A percentile compares a stretch with the other conserved stretches of the same genome.
phyloP scores from a whole-genome alignment of 441 rosid species.

The Eutrema salsugineum region DNA sequence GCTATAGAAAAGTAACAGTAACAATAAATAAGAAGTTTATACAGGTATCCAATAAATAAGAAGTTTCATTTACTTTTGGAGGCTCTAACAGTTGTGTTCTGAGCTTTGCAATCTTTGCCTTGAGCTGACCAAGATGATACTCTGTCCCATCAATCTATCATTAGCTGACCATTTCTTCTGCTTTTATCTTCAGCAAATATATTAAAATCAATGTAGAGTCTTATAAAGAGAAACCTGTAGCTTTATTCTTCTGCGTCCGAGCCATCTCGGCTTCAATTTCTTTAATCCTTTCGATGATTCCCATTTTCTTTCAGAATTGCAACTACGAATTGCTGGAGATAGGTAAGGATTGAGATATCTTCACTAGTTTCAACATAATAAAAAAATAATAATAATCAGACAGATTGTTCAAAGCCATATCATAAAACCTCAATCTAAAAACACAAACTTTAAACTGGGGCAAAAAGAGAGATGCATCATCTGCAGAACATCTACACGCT shows the following conservation, averaged over 20 bases:
- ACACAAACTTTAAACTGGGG: not conserved
- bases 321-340: constrained; percentile 12
- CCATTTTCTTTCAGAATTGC: constrained; percentile 47
- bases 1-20: not conserved
- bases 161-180: not conserved
- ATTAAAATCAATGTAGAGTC: not conserved
- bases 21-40: not conserved
- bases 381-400: not conserved
- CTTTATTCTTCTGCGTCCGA: constrained; percentile 94
- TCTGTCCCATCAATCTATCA: constrained; percentile 40
- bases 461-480: not conserved
- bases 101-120: constrained; percentile 97
- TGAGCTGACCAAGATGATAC: constrained; percentile 99
- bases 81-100: constrained; percentile 97
- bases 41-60: not conserved
- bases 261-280: constrained; percentile 99
- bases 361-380: not conserved
- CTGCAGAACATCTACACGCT: not conserved
- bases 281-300: constrained; percentile 85
- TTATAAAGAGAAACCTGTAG: constrained; percentile 54
- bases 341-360: not conserved
- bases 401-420: not conserved
- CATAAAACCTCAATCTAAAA: not conserved
- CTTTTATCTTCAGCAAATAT: not conserved
- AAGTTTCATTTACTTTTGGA: constrained; percentile 57